phyloP scores from a whole-genome alignment of 352 stramenopile species.

The Phytophthora hybrid region DNA sequence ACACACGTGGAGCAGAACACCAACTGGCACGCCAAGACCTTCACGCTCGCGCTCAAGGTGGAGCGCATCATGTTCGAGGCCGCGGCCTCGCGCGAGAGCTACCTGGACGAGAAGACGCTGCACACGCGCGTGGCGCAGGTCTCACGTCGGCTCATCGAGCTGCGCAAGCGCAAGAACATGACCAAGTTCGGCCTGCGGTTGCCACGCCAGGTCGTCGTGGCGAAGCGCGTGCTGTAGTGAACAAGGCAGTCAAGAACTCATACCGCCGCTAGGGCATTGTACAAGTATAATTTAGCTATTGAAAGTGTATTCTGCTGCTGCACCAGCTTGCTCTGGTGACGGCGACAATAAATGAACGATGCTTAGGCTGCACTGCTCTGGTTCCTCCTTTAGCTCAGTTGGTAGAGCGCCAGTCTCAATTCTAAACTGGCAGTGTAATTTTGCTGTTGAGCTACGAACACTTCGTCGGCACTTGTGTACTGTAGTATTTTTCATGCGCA shows the following conservation, averaged over 20 bases:
- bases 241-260: not conserved
- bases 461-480: too few relatives aligned
- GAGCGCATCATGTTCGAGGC: conserved; percentile 72
- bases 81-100: conserved; percentile 62
- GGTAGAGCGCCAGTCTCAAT: too few relatives aligned
- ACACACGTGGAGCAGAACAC: conserved; percentile 73
- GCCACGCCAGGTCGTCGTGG: conserved; percentile 5
- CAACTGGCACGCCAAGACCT: conserved; percentile 73
- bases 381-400: too few relatives aligned
- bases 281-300: conserved; percentile 36
- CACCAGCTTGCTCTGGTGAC: not conserved
- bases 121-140: conserved; percentile 61
- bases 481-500: too few relatives aligned
- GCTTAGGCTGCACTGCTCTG: too few relatives aligned
- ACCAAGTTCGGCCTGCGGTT: conserved; percentile 31
- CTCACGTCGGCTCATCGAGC: conserved; percentile 60
- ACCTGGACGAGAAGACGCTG: conserved; percentile 67
- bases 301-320: conserved; percentile 24
- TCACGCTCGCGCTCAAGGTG: conserved; percentile 74
- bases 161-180: conserved; percentile 70
- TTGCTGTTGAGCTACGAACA: too few relatives aligned
- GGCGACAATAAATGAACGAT: conserved; percentile 16
- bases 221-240: conserved; percentile 20
- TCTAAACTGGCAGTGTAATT: too few relatives aligned
- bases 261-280: conserved; percentile 3